A percentile compares a stretch with the other conserved stretches of the same genome.
Conservation (phyloP, 495 filamentous ascomycete genomes). For the Aspergillus affinis region DNA sequence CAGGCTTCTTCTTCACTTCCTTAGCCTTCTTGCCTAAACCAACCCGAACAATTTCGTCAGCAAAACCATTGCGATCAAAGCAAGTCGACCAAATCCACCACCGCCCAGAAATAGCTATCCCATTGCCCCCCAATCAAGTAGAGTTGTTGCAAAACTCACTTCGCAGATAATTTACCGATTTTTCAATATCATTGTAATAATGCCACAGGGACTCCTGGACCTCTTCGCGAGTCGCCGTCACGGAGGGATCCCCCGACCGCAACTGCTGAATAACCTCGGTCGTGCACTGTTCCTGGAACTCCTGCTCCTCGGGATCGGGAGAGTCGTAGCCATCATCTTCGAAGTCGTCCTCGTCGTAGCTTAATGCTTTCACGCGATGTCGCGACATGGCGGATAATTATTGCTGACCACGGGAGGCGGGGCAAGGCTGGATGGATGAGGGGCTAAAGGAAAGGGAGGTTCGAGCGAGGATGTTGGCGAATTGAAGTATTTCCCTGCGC, state of each 20-base stretch:
- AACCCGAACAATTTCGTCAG: neutral
- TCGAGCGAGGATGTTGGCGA: neutral
- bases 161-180: constrained; percentile 74
- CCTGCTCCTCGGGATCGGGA: constrained; percentile 46
- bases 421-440: neutral
- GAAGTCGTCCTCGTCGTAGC: constrained; percentile 46
- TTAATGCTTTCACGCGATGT: constrained; percentile 47
- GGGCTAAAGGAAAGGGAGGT: constrained; percentile 5
- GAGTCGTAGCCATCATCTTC: constrained; percentile 45
- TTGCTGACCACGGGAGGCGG: constrained; percentile 12
- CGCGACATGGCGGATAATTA: constrained; percentile 38
- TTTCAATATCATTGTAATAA: constrained; percentile 91
- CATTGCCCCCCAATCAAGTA: neutral
- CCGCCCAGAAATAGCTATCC: constrained; percentile 9
- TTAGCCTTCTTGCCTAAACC: constrained; percentile 45
- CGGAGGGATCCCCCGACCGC: constrained; percentile 37
- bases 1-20: constrained; percentile 38
- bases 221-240: constrained; percentile 52
- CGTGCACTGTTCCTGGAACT: constrained; percentile 40
- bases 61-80: constrained; percentile 10
- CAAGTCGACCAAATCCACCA: constrained; percentile 39
- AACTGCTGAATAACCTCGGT: constrained; percentile 39
- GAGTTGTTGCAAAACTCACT: constrained; percentile 41
- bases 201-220: constrained; percentile 92
- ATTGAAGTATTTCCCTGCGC: neutral